A percentile compares a stretch with the other conserved stretches of the same genome.
Conservation (phyloP, 306 rosid species). For the Datisca glomerata region DNA sequence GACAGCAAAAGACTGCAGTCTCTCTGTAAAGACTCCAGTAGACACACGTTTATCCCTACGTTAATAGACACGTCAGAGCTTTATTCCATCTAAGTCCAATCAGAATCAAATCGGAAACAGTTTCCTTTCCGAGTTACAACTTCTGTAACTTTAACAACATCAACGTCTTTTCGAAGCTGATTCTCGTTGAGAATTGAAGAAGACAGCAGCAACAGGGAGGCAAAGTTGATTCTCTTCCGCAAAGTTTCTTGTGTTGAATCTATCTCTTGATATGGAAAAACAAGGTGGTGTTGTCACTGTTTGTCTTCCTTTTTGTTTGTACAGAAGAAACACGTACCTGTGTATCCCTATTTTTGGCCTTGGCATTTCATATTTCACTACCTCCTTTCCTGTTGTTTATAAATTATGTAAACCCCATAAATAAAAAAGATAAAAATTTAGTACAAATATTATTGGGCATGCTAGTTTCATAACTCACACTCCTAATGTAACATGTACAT, state of each 20-base stretch:
- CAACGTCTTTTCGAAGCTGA: constrained; percentile 74
- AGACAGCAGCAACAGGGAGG: constrained; percentile 79
- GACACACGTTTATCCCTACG: background rate
- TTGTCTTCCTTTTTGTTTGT: constrained; percentile 61
- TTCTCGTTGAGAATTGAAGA: constrained; percentile 87
- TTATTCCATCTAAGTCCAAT: background rate
- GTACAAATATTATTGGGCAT: no score
- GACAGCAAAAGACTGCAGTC: background rate
- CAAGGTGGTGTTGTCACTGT: constrained; percentile 25
- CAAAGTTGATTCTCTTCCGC: constrained; percentile 54
- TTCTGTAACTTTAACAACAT: background rate
- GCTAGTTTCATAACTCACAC: no score
- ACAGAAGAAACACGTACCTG: constrained; percentile 69
- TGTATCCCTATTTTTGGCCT: constrained; percentile 82
- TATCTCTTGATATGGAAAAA: constrained; percentile 48
- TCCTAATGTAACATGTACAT: no score
- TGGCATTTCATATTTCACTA: constrained; percentile 66
- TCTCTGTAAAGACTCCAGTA: background rate
- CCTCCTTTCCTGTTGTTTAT: constrained; percentile 61
- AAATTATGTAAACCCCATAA: no score
- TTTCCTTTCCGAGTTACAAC: background rate
- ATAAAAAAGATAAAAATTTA: no score
- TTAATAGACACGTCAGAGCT: background rate
- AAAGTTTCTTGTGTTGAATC: constrained; percentile 42
- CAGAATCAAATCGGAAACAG: background rate